A percentile compares a stretch with the other conserved stretches of the same genome.
These are phyloP conservation scores for Tulasnella calospora DNA, from an alignment of 768 basidiomycete genomes.

Conservation along the genomic window DNA sequence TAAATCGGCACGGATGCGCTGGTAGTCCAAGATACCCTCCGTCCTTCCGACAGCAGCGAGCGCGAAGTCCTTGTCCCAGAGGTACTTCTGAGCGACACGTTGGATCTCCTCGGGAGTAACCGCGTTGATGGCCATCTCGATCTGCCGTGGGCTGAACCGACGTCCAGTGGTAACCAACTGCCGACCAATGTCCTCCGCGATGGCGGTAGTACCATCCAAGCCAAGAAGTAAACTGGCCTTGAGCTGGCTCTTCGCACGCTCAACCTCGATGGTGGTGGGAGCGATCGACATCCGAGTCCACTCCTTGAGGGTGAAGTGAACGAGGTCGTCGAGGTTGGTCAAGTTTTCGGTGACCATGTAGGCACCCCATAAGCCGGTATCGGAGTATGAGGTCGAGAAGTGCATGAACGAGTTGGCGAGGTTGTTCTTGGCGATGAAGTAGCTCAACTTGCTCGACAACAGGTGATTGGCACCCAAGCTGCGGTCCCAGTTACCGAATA, in stretches of 20 bases:
- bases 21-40: conserved; percentile 93
- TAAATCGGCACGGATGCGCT: conserved; percentile 53
- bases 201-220: conserved; percentile 91
- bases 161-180: conserved; percentile 92
- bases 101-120: conserved; percentile 86
- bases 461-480: conserved; percentile 85
- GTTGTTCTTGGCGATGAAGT: conserved; percentile 86
- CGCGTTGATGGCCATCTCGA: conserved; percentile 86
- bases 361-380: conserved; percentile 98
- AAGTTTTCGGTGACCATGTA: conserved; percentile 95
- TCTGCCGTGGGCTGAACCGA: conserved; percentile 86
- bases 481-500: conserved; percentile 99
- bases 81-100: conserved; percentile 90
- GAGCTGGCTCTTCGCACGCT: conserved; percentile 96
- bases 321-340: conserved; percentile 85
- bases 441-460: conserved; percentile 84
- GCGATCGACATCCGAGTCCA: conserved; percentile 92
- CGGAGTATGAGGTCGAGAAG: conserved; percentile 97
- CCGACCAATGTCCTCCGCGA: conserved; percentile 98
- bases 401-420: conserved; percentile 99
- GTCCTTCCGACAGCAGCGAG: conserved; percentile 84
- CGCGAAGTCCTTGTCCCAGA: conserved; percentile 93
- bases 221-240: conserved; percentile 88
- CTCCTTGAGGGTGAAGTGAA: conserved; percentile 91
- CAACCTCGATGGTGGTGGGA: conserved; percentile 81